A percentile compares a stretch with the other conserved stretches of the same genome.
phyloP scores from a whole-genome alignment of 306 rosid genomes.

The Vachellia collinsii region DNA sequence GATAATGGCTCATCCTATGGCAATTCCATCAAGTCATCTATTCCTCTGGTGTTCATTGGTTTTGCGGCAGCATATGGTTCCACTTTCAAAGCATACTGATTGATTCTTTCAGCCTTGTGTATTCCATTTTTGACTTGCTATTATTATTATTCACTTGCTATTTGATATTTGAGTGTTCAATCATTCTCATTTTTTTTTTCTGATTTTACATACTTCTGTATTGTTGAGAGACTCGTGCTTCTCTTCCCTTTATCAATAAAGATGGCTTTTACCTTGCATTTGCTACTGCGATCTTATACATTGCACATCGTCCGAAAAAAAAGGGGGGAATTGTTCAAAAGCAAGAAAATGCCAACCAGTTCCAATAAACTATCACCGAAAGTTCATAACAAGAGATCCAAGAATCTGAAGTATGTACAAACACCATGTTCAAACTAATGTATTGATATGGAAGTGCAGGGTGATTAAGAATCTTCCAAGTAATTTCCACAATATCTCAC shows the following conservation, averaged over 20 bases:
- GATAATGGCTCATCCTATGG: slow-evolving; percentile 54
- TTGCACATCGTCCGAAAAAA: neutral
- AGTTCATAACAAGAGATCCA: neutral
- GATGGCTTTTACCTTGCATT: slow-evolving; percentile 9
- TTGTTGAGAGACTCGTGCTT: slow-evolving; percentile 6
- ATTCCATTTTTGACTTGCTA: slow-evolving; percentile 8
- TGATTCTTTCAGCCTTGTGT: slow-evolving; percentile 31
- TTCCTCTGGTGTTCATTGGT: slow-evolving; percentile 51
- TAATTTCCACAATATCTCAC: too few species aligned
- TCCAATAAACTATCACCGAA: neutral
- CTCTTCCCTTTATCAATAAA: slow-evolving; percentile 39
- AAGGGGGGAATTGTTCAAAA: neutral
- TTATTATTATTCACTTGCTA: slow-evolving; percentile 12
- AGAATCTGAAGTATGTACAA: neutral
- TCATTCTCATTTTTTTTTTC: slow-evolving; percentile 29
- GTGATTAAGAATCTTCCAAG: too few species aligned
- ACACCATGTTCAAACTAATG: neutral
- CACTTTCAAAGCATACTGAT: slow-evolving; percentile 41
- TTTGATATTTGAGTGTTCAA: slow-evolving; percentile 1
- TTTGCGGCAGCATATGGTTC: slow-evolving; percentile 57
- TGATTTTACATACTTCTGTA: slow-evolving; percentile 33
- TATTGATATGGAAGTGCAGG: too few species aligned
- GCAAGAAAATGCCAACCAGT: neutral
- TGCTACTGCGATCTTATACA: neutral
- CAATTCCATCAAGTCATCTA: slow-evolving; percentile 53